phyloP scores from a whole-genome alignment of 257 asterid species.

The Nicotiana attenuata region DNA sequence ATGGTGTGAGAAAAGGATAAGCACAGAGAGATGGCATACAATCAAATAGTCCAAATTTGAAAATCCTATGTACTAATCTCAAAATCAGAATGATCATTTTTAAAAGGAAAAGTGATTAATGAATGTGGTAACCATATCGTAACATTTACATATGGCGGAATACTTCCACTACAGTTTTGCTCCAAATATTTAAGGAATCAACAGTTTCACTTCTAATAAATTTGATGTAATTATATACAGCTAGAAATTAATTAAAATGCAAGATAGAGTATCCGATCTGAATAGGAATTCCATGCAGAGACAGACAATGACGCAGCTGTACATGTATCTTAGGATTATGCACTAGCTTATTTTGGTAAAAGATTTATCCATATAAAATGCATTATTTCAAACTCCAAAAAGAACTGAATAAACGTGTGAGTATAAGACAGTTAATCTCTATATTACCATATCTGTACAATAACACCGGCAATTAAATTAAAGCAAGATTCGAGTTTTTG shows the following conservation, averaged over 20 bases:
- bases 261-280: background rate
- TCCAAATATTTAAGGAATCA: background rate
- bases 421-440: background rate
- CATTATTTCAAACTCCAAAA: background rate
- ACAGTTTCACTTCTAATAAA: background rate
- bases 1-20: background rate
- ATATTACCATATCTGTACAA: background rate
- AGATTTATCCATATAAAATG: background rate
- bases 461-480: background rate
- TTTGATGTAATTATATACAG: background rate
- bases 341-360: background rate
- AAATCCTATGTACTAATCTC: background rate
- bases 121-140: background rate
- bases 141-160: background rate
- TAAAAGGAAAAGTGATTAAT: background rate
- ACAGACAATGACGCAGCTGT: background rate
- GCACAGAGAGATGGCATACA: background rate
- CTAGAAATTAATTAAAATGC: background rate
- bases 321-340: background rate
- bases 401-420: slow-evolving; percentile 4
- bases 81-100: background rate
- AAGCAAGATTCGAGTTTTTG: slow-evolving; percentile 1
- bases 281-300: background rate
- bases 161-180: background rate
- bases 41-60: background rate